Evolutionary conservation across 2,329 filamentous ascomycete species (phyloP).

Genomic region (Aureobasidium musti): DNA sequence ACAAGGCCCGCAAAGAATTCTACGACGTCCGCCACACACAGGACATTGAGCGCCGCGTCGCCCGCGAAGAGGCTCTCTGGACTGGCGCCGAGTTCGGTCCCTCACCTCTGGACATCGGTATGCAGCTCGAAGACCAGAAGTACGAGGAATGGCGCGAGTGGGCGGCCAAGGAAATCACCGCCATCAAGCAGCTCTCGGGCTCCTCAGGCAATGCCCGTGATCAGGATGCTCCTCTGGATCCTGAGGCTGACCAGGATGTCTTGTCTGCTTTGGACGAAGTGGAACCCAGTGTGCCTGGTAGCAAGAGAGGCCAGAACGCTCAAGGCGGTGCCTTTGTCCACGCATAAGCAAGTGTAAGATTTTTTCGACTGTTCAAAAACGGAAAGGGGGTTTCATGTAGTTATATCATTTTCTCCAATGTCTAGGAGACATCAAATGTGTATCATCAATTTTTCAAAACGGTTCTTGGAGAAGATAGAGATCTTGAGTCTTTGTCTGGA

Average conservation of each 20-base stretch:
- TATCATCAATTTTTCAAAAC: neutral
- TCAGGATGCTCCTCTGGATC: conserved; percentile 43
- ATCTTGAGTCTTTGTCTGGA: neutral
- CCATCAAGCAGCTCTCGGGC: conserved; percentile 49
- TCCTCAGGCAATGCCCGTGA: conserved; percentile 43
- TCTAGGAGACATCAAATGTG: neutral
- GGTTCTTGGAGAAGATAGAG: neutral
- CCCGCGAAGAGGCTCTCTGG: conserved; percentile 81
- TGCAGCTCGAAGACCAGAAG: conserved; percentile 75
- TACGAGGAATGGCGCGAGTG: conserved; percentile 86
- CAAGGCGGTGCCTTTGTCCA: conserved; percentile 44
- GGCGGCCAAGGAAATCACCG: conserved; percentile 60
- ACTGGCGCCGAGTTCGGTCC: conserved; percentile 89
- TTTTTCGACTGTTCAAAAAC: neutral
- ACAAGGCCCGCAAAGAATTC: conserved; percentile 84
- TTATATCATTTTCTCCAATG: conserved; percentile 2
- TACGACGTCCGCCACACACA: conserved; percentile 80
- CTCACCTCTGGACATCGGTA: conserved; percentile 70
- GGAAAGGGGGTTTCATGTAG: conserved; percentile 7
- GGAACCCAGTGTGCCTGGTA: conserved; percentile 38
- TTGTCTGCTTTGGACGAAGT: conserved; percentile 44
- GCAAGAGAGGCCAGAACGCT: conserved; percentile 41
- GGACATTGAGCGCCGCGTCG: conserved; percentile 79
- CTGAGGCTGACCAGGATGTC: conserved; percentile 36
- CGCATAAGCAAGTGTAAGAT: conserved; percentile 34